Percentiles rank a stretch among this genome's conserved stretches.
These are phyloP conservation scores for Fusarium sp. DNA, from an alignment of 2,329 filamentous ascomycete species.

Conservation along the genomic window DNA sequence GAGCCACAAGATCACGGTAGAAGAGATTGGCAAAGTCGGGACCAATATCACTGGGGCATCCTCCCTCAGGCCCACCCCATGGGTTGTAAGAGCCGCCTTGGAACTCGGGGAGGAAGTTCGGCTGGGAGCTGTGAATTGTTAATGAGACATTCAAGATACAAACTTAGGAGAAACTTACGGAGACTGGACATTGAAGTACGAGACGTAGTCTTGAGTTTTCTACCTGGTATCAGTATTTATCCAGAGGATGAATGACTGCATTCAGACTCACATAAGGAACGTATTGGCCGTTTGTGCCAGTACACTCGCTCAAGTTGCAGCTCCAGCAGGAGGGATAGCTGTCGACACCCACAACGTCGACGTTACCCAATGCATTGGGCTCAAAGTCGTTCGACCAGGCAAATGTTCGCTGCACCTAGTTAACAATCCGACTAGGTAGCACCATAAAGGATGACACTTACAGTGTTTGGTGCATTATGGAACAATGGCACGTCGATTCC, in stretches of 20 bases:
- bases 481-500: conserved; percentile 70
- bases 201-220: conserved; percentile 46
- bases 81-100: conserved; percentile 63
- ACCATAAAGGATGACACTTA: conserved; percentile 38
- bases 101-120: conserved; percentile 45
- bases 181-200: conserved; percentile 45
- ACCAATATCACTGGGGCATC: conserved; percentile 65
- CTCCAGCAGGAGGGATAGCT: conserved; percentile 71
- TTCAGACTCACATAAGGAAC: conserved; percentile 62
- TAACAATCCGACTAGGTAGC: rapidly evolving
- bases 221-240: not conserved
- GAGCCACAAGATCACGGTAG: conserved; percentile 71
- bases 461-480: conserved; percentile 71
- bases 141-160: not conserved
- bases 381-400: conserved; percentile 71
- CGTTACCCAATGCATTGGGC: conserved; percentile 65
- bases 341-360: conserved; percentile 66
- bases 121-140: conserved; percentile 14
- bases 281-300: conserved; percentile 69
- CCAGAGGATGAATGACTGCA: not conserved
- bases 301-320: conserved; percentile 72
- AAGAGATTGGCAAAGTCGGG: conserved; percentile 73
- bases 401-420: conserved; percentile 24
- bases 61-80: conserved; percentile 70
- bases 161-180: conserved; percentile 12